Base-by-base conservation (phyloP, 1,284 basidiomycete species). In the Microbotryum intermedium region DNA sequence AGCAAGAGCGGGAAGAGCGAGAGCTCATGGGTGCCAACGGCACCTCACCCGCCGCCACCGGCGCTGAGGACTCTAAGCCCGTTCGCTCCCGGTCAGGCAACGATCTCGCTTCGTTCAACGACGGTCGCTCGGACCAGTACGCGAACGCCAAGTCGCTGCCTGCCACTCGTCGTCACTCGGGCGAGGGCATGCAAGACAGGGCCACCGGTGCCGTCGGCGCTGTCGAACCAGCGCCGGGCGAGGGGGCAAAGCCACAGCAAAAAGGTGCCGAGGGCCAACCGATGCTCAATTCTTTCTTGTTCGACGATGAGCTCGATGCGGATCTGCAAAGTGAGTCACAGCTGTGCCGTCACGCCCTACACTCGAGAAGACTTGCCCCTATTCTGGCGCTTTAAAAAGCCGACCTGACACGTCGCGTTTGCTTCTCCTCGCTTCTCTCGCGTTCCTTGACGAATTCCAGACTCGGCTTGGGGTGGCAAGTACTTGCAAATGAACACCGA, bases 261-360 rank as follows among this genome's bases (percentile, higher is more conserved):
- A 59, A 57, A 26, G 60, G 58, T 47, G 51, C 57, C 42, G 64
- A 68, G 13, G 66, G 66, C 34, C 61, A 68, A 54, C 59, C 63
- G 5, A 63, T 61, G 64, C 56, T 73, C 49, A 72, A 69, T 53
- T 69, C 61, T 29, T 87, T 90, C 82, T 84, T 91, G 82, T 78
- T 91, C 62, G 89, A 92, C 69, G 86, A 91, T 74, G 88, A 91
- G 72, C 76, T 92, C 67, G 89, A 92, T 71, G 84, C 88, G 74
- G 88, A 91, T 73, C 88, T 91, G 83, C 84, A 90, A 69, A 89
- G 88, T 91, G 69, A 71, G 85, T 80, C 21, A 9, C 42, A 7
- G 34, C 43, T 21, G 5, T 51, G 28, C 10, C 56, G 49, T 21
- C 21, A 51, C 30, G 20, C 4, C 39, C 29, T 13, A 8, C 21